These are phyloP conservation scores for Claviceps pusilla DNA, from an alignment of 2,329 filamentous ascomycete species.

Conservation along the genomic window DNA sequence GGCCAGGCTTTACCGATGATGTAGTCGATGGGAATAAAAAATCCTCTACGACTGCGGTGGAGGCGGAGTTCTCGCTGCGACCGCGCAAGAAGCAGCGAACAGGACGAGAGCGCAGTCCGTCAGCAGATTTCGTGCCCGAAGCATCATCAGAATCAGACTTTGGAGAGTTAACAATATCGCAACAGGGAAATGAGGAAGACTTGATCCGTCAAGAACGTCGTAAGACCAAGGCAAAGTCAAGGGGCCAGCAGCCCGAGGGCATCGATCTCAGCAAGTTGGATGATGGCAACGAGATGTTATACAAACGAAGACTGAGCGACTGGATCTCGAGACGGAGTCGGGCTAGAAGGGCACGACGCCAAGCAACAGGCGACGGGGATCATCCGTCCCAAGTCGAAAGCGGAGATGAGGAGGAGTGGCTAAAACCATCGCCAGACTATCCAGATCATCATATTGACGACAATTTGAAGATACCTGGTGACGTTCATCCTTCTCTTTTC, in stretches of 20 bases:
- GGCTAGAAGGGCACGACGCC: slow-evolving; percentile 24
- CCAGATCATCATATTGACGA: slow-evolving; percentile 62
- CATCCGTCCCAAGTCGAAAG: slow-evolving; percentile 25
- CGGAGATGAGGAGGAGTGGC: slow-evolving; percentile 50
- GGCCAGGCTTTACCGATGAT: slow-evolving; percentile 50
- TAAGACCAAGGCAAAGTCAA: slow-evolving; percentile 28
- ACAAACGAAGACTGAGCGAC: slow-evolving; percentile 55
- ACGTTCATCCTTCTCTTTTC: slow-evolving; percentile 83
- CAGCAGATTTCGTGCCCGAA: slow-evolving; percentile 31
- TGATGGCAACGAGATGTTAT: slow-evolving; percentile 75
- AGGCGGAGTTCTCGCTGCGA: slow-evolving; percentile 42
- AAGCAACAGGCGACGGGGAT: slow-evolving; percentile 17
- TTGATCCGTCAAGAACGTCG: slow-evolving; percentile 22
- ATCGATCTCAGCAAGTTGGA: slow-evolving; percentile 51
- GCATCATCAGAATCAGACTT: slow-evolving; percentile 18
- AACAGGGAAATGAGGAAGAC: slow-evolving; percentile 25
- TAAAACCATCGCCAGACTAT: slow-evolving; percentile 70
- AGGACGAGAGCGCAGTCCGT: slow-evolving; percentile 22
- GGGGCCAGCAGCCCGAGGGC: slow-evolving; percentile 21
- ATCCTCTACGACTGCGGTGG: slow-evolving; percentile 7
- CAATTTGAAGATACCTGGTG: slow-evolving; percentile 69
- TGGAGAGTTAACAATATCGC: slow-evolving; percentile 21
- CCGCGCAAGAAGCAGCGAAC: slow-evolving; percentile 41
- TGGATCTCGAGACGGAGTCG: slow-evolving; percentile 49
- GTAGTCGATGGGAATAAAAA: slow-evolving; percentile 4